Evolutionary conservation across 805 yeast species (phyloP), one percentile per base, ranked within the genome.

Genomic region (Schwanniomyces vanrijiae): DNA sequence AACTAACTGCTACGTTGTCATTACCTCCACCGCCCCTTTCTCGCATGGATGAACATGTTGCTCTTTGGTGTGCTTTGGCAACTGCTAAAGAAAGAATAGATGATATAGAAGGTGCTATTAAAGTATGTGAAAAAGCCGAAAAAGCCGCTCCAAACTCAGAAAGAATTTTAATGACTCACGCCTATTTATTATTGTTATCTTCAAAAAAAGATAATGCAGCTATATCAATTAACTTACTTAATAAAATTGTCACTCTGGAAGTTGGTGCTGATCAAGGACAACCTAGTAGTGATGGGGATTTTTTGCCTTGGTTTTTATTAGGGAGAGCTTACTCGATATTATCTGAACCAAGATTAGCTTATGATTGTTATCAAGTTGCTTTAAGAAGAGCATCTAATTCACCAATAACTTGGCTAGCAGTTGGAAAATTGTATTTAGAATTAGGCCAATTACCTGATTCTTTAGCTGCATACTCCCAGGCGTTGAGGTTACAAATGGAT

Each of bases 391-490:
- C 82, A 0, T 75, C 81, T 16, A 62, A 66, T 13, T 73, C 76
- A 11, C 81, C 87, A n/a, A 66, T 81, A 42, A 78, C 85, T 2
- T 84, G 89, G 90, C 64, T 84, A 28, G 81, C 84, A 0, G 81
- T 83, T 24, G 90, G 88, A 3, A 73, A 80, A 10, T 66, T 84
- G 42, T 83, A 83, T 55, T 61, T 84, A 46, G 75, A 75, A 50
- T 65, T 82, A 52, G 79, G 78, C 40, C 89, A 84, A 60, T 60
- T 84, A 20, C 78, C 82, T 3, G 89, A 84, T 56, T 83, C 89
- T 0, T 65, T 84, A 43, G 82, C 84, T 5, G 88, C 88, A 2
- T 84, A 81, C 56, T 78, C 86, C 0, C 86, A 83, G 58, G 88
- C 86, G 2, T 73, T 83, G 16, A 68, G 82, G 40, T 59, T 81